These are phyloP conservation scores for Dillenia turbinata DNA, from an alignment of 164 flowering plant species.

Conservation along the genomic window DNA sequence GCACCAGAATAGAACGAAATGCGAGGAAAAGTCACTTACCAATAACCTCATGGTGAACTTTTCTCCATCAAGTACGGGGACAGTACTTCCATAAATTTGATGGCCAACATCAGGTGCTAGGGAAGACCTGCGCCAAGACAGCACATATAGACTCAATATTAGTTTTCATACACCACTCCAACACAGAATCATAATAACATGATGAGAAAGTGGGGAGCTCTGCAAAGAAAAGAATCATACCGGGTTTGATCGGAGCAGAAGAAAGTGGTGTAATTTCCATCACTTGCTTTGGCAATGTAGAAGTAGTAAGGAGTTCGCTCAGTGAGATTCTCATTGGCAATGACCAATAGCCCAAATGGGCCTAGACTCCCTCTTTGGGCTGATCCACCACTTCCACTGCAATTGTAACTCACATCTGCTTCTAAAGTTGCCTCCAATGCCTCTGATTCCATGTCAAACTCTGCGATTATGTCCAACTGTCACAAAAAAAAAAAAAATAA, in stretches of 20 bases:
- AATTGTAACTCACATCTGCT: constrained; percentile 14
- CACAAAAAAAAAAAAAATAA: background rate
- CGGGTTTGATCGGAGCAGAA: constrained; percentile 55
- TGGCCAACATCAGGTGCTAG: constrained; percentile 32
- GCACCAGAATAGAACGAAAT: too few relatives aligned
- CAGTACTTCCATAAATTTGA: constrained; percentile 33
- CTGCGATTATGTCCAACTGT: constrained; percentile 52
- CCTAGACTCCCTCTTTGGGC: constrained; percentile 37
- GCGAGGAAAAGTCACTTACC: constrained; percentile 26
- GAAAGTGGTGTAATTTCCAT: constrained; percentile 29
- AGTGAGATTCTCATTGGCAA: constrained; percentile 40
- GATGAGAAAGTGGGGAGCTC: background rate
- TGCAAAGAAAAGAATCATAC: constrained; percentile 15
- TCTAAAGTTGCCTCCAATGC: constrained; percentile 15
- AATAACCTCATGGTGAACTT: constrained; percentile 35
- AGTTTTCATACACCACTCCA: background rate
- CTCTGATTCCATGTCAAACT: constrained; percentile 36
- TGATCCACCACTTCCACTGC: constrained; percentile 33
- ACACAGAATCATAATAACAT: background rate
- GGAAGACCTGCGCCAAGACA: constrained; percentile 34
- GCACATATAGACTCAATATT: background rate
- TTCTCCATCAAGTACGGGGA: constrained; percentile 51
- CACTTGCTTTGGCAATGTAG: constrained; percentile 25
- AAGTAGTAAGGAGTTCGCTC: constrained; percentile 62
- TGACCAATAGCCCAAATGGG: constrained; percentile 56